Evolutionary conservation across 2,329 filamentous ascomycete genomes (phyloP), one percentile per base, ranked within the genome.

Genomic region (Chaetomiaceae sp.): DNA sequence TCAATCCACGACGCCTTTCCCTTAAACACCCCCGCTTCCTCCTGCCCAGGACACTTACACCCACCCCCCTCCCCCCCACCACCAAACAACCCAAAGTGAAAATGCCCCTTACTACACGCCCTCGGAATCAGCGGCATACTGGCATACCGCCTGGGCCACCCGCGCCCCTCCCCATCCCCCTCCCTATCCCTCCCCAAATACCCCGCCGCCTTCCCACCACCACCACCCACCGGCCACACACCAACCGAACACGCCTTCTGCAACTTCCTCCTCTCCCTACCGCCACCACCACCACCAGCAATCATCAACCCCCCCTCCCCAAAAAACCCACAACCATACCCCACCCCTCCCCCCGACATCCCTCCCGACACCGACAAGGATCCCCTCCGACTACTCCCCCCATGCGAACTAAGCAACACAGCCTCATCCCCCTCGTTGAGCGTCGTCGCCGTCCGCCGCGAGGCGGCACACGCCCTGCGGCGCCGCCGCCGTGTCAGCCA

Each of bases 1-100:
- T 77, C 74, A 23, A 76, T 72, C 74, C 74, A 78, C 16, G 68
- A 70, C 9, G 55, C 62, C 59, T 58, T 67, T 46, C 58, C 62
- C 27, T n/a, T 35, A 13, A 30, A 20, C 33, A 33, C 30, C 48
- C 10, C 31, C 12, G 42, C 41, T 20, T 25, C 25, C 55, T 43
- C 34, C 33, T 41, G 13, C 33, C 40, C 48, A 5, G 45, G 46
- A 43, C 54, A 54, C 10, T 35, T 25, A 41, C 44, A 39, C 30
- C 33, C 31, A 10, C 9, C 20, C 31, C 17, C 33, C 8, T 35
- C 45, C 19, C 50, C 30, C 16, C 41, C n/a, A n/a, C n/a, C n/a
- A n/a, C n/a, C n/a, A n/a, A n/a, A n/a, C n/a, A 51, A 39, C 33
- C 39, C 31, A 35, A 52, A 48, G 16, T 53, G 49, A 37, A 51